Percentiles rank a stretch among this genome's conserved stretches.
phyloP scores from a whole-genome alignment of 2,329 filamentous ascomycete species.

The Calonectria fujianensis region DNA sequence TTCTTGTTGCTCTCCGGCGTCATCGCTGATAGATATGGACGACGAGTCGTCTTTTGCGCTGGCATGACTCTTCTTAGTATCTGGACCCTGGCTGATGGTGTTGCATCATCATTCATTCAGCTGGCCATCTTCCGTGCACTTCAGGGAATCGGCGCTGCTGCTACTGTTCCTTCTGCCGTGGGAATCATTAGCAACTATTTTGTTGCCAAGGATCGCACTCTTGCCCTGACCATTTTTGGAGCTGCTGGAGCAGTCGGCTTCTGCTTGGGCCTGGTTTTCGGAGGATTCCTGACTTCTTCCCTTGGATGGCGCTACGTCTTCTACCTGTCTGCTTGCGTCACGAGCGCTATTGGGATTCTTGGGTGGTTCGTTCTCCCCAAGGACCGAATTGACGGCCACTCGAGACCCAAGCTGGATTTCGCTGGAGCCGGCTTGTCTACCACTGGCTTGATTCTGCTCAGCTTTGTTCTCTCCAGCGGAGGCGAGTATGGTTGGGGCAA shows the following conservation, averaged over 20 bases:
- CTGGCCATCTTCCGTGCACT: slow-evolving; percentile 37
- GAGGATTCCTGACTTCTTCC: slow-evolving; percentile 35
- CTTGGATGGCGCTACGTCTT: slow-evolving; percentile 41
- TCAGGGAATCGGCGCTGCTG: slow-evolving; percentile 32
- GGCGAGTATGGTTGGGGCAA: slow-evolving; percentile 67
- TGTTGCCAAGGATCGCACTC: slow-evolving; percentile 32
- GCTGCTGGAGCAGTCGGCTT: slow-evolving; percentile 36
- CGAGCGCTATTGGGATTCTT: slow-evolving; percentile 41
- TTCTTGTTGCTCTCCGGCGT: slow-evolving; percentile 34
- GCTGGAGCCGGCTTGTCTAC: slow-evolving; percentile 64
- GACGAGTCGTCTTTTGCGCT: slow-evolving; percentile 28
- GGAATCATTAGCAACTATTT: slow-evolving; percentile 39
- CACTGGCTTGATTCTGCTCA: slow-evolving; percentile 64
- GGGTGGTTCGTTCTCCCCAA: slow-evolving; percentile 62
- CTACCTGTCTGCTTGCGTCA: slow-evolving; percentile 35
- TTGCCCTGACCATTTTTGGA: slow-evolving; percentile 34
- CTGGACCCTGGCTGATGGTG: slow-evolving; percentile 34
- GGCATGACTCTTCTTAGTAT: slow-evolving; percentile 37
- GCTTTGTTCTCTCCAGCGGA: slow-evolving; percentile 66
- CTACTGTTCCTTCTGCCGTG: slow-evolving; percentile 34
- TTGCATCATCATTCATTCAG: slow-evolving; percentile 32
- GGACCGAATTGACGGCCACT: slow-evolving; percentile 58
- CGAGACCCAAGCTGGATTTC: slow-evolving; percentile 63
- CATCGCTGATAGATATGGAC: slow-evolving; percentile 36
- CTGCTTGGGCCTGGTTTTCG: slow-evolving; percentile 36